phyloP scores from a whole-genome alignment of 768 basidiomycete species.

The Lactifluus echinatus region DNA sequence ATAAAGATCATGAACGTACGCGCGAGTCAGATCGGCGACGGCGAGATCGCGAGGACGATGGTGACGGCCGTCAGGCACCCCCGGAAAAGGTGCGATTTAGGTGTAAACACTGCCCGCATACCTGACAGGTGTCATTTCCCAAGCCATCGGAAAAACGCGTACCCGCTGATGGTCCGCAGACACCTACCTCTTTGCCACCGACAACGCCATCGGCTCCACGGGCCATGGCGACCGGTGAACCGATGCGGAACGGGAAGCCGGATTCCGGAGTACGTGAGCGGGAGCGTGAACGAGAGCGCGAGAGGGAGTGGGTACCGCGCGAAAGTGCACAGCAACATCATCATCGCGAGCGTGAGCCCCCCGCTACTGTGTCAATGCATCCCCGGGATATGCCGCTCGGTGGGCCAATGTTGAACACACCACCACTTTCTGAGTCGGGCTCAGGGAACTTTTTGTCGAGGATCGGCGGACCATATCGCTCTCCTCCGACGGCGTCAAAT shows the following conservation, averaged over 20 bases:
- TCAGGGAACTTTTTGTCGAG: conserved; percentile 43
- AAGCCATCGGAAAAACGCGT: conserved; percentile 45
- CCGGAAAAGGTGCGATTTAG: conserved; percentile 46
- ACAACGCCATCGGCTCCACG: conserved; percentile 62
- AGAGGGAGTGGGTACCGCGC: conserved; percentile 19
- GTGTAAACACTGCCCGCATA: background rate
- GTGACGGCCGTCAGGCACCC: conserved; percentile 37
- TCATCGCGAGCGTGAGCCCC: conserved; percentile 5
- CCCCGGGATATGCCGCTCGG: conserved; percentile 5
- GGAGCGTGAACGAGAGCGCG: conserved; percentile 43
- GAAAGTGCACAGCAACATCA: conserved; percentile 15
- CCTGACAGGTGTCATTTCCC: background rate
- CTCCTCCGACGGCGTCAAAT: conserved; percentile 24
- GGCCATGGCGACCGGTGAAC: conserved; percentile 51
- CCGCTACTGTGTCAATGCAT: background rate
- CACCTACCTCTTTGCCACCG: conserved; percentile 36
- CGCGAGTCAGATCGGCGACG: conserved; percentile 62
- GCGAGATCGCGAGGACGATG: conserved; percentile 55
- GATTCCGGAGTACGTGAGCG: conserved; percentile 32
- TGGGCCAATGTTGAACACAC: background rate
- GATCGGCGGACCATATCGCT: conserved; percentile 51
- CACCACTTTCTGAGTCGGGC: conserved; percentile 2
- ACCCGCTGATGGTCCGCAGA: conserved; percentile 41
- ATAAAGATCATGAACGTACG: conserved; percentile 48
- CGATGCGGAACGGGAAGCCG: conserved; percentile 33